phyloP scores from a whole-genome alignment of 805 yeast genomes.

The Candida succiphila region DNA sequence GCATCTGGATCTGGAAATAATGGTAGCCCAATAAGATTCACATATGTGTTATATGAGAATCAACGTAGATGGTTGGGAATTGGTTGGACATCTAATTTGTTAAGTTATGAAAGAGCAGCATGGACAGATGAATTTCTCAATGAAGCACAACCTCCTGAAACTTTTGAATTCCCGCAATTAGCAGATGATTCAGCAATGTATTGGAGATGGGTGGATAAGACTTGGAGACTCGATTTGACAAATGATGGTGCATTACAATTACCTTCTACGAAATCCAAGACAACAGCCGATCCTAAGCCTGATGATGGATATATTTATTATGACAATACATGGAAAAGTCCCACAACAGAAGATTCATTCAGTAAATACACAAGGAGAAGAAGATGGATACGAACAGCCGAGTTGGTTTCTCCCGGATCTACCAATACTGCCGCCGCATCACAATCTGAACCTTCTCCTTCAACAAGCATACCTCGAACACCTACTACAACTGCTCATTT shows the following conservation, averaged over 20 bases:
- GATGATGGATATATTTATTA: conserved; percentile 85
- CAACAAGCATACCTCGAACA: neutral
- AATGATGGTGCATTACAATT: conserved; percentile 79
- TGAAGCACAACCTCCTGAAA: conserved; percentile 69
- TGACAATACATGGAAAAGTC: conserved; percentile 92
- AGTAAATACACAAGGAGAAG: conserved; percentile 89
- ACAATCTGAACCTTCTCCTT: neutral
- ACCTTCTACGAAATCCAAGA: conserved; percentile 46
- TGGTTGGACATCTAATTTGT: conserved; percentile 92
- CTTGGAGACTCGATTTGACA: conserved; percentile 86
- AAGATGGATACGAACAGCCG: conserved; percentile 95
- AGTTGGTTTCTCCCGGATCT: conserved; percentile 43
- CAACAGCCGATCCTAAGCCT: conserved; percentile 59
- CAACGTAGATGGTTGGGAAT: conserved; percentile 97
- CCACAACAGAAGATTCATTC: conserved; percentile 79
- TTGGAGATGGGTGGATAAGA: conserved; percentile 93
- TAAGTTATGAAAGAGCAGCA: conserved; percentile 88
- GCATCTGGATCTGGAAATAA: conserved; percentile 5
- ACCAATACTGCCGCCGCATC: too few species aligned
- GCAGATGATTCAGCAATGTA: conserved; percentile 56
- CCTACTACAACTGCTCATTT: neutral
- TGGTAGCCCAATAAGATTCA: conserved; percentile 55
- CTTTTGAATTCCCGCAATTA: conserved; percentile 73
- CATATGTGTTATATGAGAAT: conserved; percentile 87
- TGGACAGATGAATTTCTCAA: conserved; percentile 97